A percentile compares a stretch with the other conserved stretches of the same genome.
phyloP scores from a whole-genome alignment of 1,139 yeast genomes.

The Protomyces macrosporus region DNA sequence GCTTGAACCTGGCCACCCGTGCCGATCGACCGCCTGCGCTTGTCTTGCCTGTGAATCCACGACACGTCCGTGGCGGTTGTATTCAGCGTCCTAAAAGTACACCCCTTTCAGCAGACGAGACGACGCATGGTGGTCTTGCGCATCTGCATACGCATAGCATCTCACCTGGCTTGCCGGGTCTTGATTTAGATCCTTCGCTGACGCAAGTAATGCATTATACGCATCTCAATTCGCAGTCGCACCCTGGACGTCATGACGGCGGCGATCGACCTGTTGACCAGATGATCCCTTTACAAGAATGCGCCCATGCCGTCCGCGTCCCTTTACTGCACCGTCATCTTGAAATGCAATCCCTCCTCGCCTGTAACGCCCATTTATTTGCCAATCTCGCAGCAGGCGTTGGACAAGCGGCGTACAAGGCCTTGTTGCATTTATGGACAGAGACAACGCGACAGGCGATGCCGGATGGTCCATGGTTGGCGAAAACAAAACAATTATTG shows the following conservation, averaged over 20 bases:
- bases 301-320: constrained; percentile 13
- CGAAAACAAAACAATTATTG: constrained; percentile 2
- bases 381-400: background rate
- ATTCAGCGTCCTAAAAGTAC: background rate
- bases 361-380: background rate
- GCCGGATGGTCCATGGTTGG: constrained; percentile 11
- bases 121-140: too few species aligned
- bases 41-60: constrained; percentile 12
- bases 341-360: constrained; percentile 15
- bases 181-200: too few species aligned
- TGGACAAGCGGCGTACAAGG: background rate
- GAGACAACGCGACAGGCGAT: constrained; percentile 11
- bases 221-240: too few species aligned
- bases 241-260: background rate
- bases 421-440: constrained; percentile 6
- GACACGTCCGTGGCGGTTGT: constrained; percentile 18
- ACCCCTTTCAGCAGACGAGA: too few species aligned
- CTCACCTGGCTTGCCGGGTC: background rate
- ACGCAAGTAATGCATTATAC: too few species aligned
- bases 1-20: too few species aligned
- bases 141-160: background rate
- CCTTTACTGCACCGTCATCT: constrained; percentile 20
- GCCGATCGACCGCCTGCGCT: background rate
- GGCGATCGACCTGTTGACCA: background rate
- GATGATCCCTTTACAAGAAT: constrained; percentile 16